These are phyloP conservation scores for Rutstroemia sp. DNA, from an alignment of 2,329 filamentous ascomycete species.

Conservation along the genomic window DNA sequence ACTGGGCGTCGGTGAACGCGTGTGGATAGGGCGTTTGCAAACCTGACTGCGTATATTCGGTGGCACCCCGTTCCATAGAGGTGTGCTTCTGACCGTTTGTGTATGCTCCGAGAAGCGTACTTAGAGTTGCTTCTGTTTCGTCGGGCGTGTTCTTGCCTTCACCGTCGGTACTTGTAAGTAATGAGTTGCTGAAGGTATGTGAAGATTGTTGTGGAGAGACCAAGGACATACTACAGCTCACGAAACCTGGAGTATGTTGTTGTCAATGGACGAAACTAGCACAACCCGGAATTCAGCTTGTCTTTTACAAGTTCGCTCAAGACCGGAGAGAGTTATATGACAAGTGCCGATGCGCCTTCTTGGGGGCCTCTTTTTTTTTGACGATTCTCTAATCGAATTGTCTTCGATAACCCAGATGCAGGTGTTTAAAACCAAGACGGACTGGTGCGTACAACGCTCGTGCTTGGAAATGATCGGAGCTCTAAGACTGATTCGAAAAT, in stretches of 20 bases:
- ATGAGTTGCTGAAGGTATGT: slow-evolving; percentile 13
- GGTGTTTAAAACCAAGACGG: not conserved
- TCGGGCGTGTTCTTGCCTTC: slow-evolving; percentile 8
- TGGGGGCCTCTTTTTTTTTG: not conserved
- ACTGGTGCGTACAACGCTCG: not conserved
- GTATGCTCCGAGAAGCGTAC: slow-evolving; percentile 26
- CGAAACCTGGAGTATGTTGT: slow-evolving; percentile 5
- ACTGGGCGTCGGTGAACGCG: slow-evolving; percentile 61
- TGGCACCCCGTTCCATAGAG: slow-evolving; percentile 54
- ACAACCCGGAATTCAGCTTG: not conserved
- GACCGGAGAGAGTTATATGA: not conserved
- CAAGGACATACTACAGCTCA: slow-evolving; percentile 30
- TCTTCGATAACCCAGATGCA: not conserved
- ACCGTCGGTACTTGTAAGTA: slow-evolving; percentile 15
- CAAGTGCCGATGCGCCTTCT: not conserved
- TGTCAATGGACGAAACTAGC: slow-evolving; percentile 12
- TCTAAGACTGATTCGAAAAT: slow-evolving; percentile 12
- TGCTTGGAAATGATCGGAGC: slow-evolving; percentile 13
- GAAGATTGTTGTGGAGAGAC: slow-evolving; percentile 23
- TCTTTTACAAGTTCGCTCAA: not conserved
- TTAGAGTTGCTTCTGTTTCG: slow-evolving; percentile 25
- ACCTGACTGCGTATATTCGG: slow-evolving; percentile 83
- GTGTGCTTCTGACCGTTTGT: slow-evolving; percentile 24
- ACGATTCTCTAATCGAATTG: not conserved
- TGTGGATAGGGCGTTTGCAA: slow-evolving; percentile 67